Conservation (phyloP, 352 stramenopile species). For the Globisporangium ultimum region DNA sequence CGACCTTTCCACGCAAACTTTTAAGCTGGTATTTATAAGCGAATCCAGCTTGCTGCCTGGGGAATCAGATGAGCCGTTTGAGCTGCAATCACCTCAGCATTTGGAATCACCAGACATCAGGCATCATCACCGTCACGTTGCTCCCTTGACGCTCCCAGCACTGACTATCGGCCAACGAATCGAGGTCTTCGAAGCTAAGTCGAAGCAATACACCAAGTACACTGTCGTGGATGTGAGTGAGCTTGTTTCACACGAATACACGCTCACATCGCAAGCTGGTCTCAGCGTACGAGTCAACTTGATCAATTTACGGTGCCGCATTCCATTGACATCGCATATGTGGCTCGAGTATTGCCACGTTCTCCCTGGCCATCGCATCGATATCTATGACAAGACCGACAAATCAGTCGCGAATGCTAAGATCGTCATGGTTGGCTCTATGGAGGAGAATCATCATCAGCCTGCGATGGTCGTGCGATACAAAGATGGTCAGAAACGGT, state of each 20-base stretch:
- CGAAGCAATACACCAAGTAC: constrained; percentile 29
- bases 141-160: constrained; percentile 10
- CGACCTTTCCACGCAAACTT: constrained; percentile 50
- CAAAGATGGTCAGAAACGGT: constrained; percentile 24
- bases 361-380: constrained; percentile 22
- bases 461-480: constrained; percentile 22
- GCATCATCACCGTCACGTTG: constrained; percentile 7
- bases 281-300: constrained; percentile 6
- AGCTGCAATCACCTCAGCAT: no score
- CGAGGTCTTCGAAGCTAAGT: constrained; percentile 24
- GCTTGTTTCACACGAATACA: constrained; percentile 19
- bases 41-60: no score
- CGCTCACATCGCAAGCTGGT: not conserved
- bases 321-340: constrained; percentile 20
- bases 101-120: no score
- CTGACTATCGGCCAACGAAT: constrained; percentile 22
- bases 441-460: constrained; percentile 5
- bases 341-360: constrained; percentile 20
- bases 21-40: constrained; percentile 49
- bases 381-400: constrained; percentile 21
- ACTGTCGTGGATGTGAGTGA: constrained; percentile 16
- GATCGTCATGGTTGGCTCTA: constrained; percentile 14
- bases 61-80: no score
- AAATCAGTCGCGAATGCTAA: constrained; percentile 22
- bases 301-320: constrained; percentile 18